Evolutionary conservation across 225 moss, liverwort and hornwort genomes (phyloP).

Genomic region (Pleurozium schreberi): DNA sequence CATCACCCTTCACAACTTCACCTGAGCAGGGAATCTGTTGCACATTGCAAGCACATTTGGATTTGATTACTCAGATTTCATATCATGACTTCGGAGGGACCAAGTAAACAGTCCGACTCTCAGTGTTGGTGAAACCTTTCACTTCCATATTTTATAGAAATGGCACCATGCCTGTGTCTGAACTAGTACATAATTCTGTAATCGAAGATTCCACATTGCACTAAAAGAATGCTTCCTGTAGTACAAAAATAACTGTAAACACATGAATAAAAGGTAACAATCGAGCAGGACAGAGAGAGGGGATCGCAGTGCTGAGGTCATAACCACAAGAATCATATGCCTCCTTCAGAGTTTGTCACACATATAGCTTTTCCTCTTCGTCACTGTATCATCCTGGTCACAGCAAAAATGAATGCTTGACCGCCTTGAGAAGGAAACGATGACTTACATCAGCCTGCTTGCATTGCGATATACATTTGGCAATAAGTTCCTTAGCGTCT

Average conservation of each 20-base stretch:
- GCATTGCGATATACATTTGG: constrained; percentile 52
- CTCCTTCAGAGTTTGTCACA: neutral
- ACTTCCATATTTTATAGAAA: no score
- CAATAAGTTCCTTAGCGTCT: constrained; percentile 39
- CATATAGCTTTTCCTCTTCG: neutral
- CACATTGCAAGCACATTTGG: neutral
- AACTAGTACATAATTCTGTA: neutral
- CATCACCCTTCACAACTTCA: constrained; percentile 89
- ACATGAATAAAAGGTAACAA: neutral
- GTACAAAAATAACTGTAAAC: neutral
- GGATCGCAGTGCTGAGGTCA: neutral
- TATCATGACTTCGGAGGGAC: no score
- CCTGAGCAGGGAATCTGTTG: constrained; percentile 68
- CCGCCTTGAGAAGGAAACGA: neutral
- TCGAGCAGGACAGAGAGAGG: neutral
- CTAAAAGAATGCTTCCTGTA: neutral
- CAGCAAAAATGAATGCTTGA: neutral
- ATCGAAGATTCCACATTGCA: neutral
- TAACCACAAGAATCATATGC: neutral
- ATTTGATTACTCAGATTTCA: neutral
- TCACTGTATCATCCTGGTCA: neutral
- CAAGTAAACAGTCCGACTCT: no score
- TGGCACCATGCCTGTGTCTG: neutral
- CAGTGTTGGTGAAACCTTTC: no score
- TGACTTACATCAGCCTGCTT: constrained; percentile 47